Percentiles rank a stretch among this genome's conserved stretches.
phyloP scores from a whole-genome alignment of 1,284 basidiomycete species.

The Pseudozyma flocculosa region DNA sequence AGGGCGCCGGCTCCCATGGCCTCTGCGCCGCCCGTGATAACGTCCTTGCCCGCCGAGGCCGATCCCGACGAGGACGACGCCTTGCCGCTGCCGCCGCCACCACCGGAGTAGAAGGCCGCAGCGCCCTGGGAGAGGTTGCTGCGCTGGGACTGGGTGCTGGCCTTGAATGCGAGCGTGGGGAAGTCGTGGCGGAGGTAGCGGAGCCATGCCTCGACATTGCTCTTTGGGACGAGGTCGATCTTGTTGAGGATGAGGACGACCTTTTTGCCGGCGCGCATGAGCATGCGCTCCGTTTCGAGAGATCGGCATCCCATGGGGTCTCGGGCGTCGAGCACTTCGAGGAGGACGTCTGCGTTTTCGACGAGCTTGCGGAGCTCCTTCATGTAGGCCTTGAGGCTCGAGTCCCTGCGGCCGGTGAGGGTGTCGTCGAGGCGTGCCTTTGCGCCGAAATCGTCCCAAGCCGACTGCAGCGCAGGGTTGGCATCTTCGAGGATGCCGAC shows the following conservation, averaged over 20 bases:
- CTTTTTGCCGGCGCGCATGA: constrained; percentile 44
- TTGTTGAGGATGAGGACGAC: constrained; percentile 46
- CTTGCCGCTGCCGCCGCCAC: constrained; percentile 2
- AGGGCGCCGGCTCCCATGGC: constrained; percentile 65
- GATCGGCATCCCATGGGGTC: constrained; percentile 63
- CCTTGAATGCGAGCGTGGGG: constrained; percentile 90
- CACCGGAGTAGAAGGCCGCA: constrained; percentile 10
- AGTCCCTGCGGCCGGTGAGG: constrained; percentile 42
- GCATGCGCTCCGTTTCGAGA: constrained; percentile 42
- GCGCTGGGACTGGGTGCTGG: constrained; percentile 80
- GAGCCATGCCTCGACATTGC: constrained; percentile 88
- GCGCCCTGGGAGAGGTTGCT: constrained; percentile 60
- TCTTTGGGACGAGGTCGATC: constrained; percentile 73
- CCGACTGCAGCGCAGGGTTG: neutral
- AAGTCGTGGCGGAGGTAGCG: constrained; percentile 85
- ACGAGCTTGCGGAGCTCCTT: constrained; percentile 80
- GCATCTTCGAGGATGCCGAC: neutral
- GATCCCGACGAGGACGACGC: neutral
- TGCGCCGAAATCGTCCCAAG: neutral
- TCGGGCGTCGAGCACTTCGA: constrained; percentile 55
- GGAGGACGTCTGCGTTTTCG: constrained; percentile 85
- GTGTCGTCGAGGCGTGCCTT: constrained; percentile 16
- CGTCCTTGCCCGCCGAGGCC: constrained; percentile 2
- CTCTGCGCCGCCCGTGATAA: constrained; percentile 56
- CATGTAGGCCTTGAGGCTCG: constrained; percentile 58